A percentile compares a stretch with the other conserved stretches of the same genome.
Evolutionary conservation across 306 rosid species (phyloP).

Genomic region (Luffa aegyptiaca): DNA sequence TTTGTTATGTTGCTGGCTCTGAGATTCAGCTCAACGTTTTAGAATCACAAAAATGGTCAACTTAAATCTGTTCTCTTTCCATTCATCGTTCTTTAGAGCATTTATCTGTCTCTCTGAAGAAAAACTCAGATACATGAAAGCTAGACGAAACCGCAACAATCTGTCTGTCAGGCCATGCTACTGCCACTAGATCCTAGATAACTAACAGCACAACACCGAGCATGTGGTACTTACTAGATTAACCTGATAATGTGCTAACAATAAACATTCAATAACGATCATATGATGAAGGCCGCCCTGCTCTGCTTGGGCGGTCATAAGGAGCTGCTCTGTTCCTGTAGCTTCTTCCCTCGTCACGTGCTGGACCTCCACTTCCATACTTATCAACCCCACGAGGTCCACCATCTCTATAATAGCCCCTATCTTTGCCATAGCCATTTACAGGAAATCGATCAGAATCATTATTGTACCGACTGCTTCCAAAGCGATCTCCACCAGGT

Average conservation of each 20-base stretch:
- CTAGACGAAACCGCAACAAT: not conserved
- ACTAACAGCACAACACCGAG: not conserved
- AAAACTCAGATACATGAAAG: not conserved
- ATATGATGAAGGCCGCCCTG: constrained; percentile 17
- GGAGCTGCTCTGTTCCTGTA: constrained; percentile 24
- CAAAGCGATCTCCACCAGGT: constrained; percentile 15
- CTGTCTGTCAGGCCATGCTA: not conserved
- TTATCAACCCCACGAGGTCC: constrained; percentile 21
- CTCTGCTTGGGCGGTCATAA: constrained; percentile 26
- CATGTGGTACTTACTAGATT: not conserved
- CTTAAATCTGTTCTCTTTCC: not conserved
- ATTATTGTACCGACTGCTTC: constrained; percentile 3
- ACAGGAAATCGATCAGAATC: constrained; percentile 8
- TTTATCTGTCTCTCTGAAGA: not conserved
- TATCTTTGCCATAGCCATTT: constrained; percentile 18
- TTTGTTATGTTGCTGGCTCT: not conserved
- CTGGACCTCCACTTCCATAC: constrained; percentile 23
- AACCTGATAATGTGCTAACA: not conserved
- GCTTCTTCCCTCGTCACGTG: constrained; percentile 18
- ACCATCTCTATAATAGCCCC: constrained; percentile 21
- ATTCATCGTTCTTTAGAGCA: not conserved
- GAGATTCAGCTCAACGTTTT: not conserved
- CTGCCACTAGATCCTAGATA: not conserved
- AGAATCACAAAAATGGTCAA: not conserved
- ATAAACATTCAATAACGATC: constrained; percentile 17